phyloP scores from a whole-genome alignment of 2,329 filamentous ascomycete genomes.

The Ophiostoma himal-ulmi region DNA sequence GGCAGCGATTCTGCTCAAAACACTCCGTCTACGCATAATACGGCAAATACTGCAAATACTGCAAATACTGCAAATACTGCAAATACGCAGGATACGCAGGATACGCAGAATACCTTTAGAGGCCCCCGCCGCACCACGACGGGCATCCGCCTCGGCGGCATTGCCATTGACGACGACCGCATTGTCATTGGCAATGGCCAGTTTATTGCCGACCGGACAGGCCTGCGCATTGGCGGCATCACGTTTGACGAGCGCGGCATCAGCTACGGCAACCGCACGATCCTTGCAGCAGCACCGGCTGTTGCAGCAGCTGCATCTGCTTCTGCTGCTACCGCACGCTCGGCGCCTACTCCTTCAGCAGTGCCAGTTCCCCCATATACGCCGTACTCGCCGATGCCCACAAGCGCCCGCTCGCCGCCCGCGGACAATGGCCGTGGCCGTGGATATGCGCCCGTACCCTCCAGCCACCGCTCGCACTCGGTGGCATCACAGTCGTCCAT shows the following conservation, averaged over 20 bases:
- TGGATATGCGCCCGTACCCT: background rate
- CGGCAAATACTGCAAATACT: too few relatives aligned
- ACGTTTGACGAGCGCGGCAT: slow-evolving; percentile 37
- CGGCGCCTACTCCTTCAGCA: background rate
- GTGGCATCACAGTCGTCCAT: slow-evolving; percentile 17
- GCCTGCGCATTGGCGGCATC: slow-evolving; percentile 43
- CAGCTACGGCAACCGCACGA: slow-evolving; percentile 28
- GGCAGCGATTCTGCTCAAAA: background rate
- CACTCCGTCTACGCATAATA: background rate
- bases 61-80: too few relatives aligned
- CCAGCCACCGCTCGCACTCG: slow-evolving; percentile 12
- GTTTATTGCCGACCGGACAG: slow-evolving; percentile 41
- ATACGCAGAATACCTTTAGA: background rate
- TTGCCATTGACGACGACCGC: slow-evolving; percentile 41
- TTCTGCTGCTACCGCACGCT: background rate
- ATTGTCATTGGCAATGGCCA: slow-evolving; percentile 40
- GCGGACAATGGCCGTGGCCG: background rate
- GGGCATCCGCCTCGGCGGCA: slow-evolving; percentile 28
- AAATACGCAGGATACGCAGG: too few relatives aligned
- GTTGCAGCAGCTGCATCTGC: background rate
- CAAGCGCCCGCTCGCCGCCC: background rate
- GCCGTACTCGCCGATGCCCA: background rate
- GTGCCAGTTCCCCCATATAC: background rate
- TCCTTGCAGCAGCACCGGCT: slow-evolving; percentile 23
- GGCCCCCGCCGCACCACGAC: background rate